Base-by-base conservation (phyloP, 2,329 filamentous ascomycete species). In the Fusarium coicis region DNA sequence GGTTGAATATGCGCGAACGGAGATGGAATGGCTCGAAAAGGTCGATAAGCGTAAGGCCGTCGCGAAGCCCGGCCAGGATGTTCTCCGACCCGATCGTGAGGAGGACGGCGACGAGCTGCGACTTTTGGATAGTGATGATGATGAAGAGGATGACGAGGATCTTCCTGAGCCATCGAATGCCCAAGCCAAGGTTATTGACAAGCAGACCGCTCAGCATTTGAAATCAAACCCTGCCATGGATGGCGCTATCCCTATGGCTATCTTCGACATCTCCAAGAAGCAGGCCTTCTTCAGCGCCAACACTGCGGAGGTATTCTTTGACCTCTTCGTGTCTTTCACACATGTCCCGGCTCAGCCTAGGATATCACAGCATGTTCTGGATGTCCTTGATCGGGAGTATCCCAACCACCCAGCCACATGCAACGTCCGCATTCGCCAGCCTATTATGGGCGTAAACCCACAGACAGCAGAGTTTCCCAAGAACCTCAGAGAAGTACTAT, bases 221-320 rank as follows among this genome's bases (percentile, higher is more conserved):
- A 86, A 92, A 78, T 90, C 90, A 64, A 96, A 95, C 53, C 95
- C 96, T 8, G 94, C 94, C 15, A 87, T 98, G 72, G 93, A 93
- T 68, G 96, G 96, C n/a, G 96, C 94, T 21, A 97, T 99, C 74
- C 95, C 96, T 4, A 89, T 95, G 63, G 95, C 96, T 43, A 93
- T 99, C 53, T 98, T 97, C 79, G 94, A 97, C 78, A 90, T 94
- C 28, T 92, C 95, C 10, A 91, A 91, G 84, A 94, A 93, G 80
- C 92, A 97, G 77, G 89, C 93, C 58, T 91, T 93, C 73, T 90
- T 92, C 80, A 89, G 88, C 67, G 83, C 90, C 4, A 84, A 85
- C 2, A 87, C 94, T 11, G 94, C 91, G 7, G 91, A 92, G 77
- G 84, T 88, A 28, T 97, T 98, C 83, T 98, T 96, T 82, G 85